Evolutionary conservation across 768 basidiomycete genomes (phyloP).

Genomic region (Mycena venus): DNA sequence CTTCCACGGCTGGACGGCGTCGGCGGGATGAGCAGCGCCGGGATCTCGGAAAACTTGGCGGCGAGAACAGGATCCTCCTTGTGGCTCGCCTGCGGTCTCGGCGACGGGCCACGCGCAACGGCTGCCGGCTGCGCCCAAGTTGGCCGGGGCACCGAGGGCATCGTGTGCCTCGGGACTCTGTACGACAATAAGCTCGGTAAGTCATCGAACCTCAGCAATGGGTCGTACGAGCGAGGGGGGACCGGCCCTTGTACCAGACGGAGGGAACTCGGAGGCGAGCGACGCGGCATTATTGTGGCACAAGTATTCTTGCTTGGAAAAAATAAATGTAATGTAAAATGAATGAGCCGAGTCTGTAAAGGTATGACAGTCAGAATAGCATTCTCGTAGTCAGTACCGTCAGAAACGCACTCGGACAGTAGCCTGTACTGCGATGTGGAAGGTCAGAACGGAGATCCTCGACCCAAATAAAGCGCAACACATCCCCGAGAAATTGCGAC

Average conservation of each 20-base stretch:
- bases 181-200: not conserved
- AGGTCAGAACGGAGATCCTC: conserved; percentile 10
- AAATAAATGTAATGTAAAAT: conserved; percentile 11
- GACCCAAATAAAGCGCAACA: conserved; percentile 23
- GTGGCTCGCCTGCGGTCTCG: conserved; percentile 35
- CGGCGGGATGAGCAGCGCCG: conserved; percentile 21
- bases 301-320: conserved; percentile 10
- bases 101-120: conserved; percentile 37
- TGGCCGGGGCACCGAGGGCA: conserved; percentile 77
- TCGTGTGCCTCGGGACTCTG: conserved; percentile 70
- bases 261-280: conserved; percentile 76
- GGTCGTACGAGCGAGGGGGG: conserved; percentile 63
- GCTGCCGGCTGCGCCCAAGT: conserved; percentile 53
- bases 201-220: conserved; percentile 21
- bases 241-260: conserved; percentile 72
- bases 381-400: not conserved
- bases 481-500: not conserved
- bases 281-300: conserved; percentile 67
- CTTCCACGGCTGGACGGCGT: conserved; percentile 27
- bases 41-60: conserved; percentile 34
- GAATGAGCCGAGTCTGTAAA: not conserved
- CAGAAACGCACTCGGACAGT: conserved; percentile 13
- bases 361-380: not conserved
- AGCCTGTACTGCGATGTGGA: conserved; percentile 26
- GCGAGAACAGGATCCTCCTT: conserved; percentile 42